Conservation (phyloP, 805 yeast genomes). For the Saturnispora zaruensis region DNA sequence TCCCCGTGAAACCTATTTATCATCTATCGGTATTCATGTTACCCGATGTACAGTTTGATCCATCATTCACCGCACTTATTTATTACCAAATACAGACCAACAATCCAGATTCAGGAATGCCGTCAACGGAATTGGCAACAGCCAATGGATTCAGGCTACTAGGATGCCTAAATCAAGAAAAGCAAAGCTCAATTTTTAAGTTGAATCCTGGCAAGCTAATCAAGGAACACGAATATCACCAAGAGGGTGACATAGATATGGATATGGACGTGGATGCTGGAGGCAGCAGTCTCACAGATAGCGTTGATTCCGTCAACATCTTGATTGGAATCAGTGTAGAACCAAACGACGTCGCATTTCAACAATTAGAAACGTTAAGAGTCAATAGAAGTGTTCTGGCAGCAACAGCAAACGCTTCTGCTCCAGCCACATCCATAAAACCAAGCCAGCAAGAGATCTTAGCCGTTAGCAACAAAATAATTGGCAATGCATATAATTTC, state of each 20-base stretch:
- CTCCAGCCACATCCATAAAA: constrained; percentile 8
- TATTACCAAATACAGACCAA: constrained; percentile 73
- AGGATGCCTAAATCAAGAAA: constrained; percentile 52
- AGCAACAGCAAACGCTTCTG: constrained; percentile 30
- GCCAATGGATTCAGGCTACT: constrained; percentile 49
- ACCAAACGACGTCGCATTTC: constrained; percentile 58
- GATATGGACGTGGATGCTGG: constrained; percentile 33
- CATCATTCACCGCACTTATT: constrained; percentile 69
- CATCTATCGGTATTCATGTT: constrained; percentile 78
- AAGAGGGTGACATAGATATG: constrained; percentile 42
- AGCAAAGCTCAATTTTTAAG: constrained; percentile 89
- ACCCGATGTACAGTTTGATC: constrained; percentile 71
- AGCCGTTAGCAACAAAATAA: constrained; percentile 73
- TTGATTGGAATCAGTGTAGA: constrained; percentile 87
- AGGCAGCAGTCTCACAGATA: neutral
- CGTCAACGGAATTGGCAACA: constrained; percentile 3
- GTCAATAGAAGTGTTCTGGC: constrained; percentile 21
- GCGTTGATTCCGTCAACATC: constrained; percentile 14
- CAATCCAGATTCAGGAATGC: constrained; percentile 20
- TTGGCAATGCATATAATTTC: constrained; percentile 86
- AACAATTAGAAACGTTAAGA: constrained; percentile 35
- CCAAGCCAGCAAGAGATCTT: constrained; percentile 32
- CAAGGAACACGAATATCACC: constrained; percentile 13
- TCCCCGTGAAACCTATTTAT: constrained; percentile 46
- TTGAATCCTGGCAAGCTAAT: constrained; percentile 39